Evolutionary conservation across 139 green algal species (phyloP).

Genomic region (Penium margaritaceum): DNA sequence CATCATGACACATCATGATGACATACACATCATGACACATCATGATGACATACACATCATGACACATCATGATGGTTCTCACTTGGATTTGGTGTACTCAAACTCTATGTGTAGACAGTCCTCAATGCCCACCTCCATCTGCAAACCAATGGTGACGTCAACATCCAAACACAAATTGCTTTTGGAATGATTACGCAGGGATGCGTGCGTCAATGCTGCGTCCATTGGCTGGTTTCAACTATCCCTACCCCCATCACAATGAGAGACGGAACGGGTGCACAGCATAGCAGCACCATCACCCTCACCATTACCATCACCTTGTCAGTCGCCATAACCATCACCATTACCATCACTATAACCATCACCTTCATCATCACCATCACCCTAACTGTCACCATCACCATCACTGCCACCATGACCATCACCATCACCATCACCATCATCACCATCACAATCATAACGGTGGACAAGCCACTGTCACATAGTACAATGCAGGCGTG

Average conservation of each 20-base stretch:
- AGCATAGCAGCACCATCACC: neutral
- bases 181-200: neutral
- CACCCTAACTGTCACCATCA: neutral
- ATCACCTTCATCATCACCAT: neutral
- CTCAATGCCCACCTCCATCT: conserved; percentile 99
- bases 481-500: no score
- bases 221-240: neutral
- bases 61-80: conserved; percentile 8
- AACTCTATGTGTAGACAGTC: conserved; percentile 99
- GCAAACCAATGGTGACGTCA: conserved; percentile 10
- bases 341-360: no score
- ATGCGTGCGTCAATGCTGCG: neutral
- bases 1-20: no score
- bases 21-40: no score
- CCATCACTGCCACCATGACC: neutral
- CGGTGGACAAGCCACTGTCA: no score
- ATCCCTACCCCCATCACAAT: neutral
- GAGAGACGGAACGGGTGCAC: neutral
- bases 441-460: no score
- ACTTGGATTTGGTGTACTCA: conserved; percentile 82
- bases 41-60: conserved; percentile 8
- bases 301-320: neutral
- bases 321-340: no score
- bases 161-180: no score
- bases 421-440: neutral